Conservation (phyloP, 345 rosid genomes). For the Anastatica hierochuntica region DNA sequence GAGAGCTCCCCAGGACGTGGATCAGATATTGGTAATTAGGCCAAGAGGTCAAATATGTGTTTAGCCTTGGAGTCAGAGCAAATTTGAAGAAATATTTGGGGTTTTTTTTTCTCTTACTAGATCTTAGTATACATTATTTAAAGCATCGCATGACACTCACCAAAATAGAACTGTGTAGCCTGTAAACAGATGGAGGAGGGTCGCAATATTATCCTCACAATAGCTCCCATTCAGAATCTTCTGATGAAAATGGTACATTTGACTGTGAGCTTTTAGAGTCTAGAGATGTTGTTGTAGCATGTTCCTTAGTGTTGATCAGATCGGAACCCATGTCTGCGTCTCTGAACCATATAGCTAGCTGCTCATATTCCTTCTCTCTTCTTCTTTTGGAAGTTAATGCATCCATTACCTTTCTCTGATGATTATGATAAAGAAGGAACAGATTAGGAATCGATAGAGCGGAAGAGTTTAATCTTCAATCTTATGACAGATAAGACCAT, state of each 20-base stretch:
- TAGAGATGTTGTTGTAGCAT: neutral
- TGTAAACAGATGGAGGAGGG: no score
- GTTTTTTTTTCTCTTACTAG: neutral
- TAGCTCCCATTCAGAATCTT: slow-evolving; percentile 67
- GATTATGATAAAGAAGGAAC: slow-evolving; percentile 1
- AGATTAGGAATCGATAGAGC: neutral
- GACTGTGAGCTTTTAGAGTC: slow-evolving; percentile 15
- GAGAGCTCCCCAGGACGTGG: slow-evolving; percentile 28
- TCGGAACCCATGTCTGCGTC: slow-evolving; percentile 38
- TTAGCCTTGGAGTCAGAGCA: slow-evolving; percentile 15
- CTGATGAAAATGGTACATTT: slow-evolving; percentile 16
- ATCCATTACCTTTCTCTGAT: slow-evolving; percentile 56
- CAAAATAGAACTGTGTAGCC: no score
- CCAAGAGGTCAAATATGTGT: neutral
- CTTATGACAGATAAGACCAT: no score
- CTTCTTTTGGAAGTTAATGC: slow-evolving; percentile 49
- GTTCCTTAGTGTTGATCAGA: slow-evolving; percentile 16
- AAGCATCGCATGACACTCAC: neutral
- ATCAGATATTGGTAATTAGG: slow-evolving; percentile 24
- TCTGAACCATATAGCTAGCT: slow-evolving; percentile 65
- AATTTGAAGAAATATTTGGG: slow-evolving; percentile 3
- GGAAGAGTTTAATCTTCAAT: neutral
- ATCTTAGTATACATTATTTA: slow-evolving; percentile 3
- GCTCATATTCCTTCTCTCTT: slow-evolving; percentile 65
- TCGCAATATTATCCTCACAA: slow-evolving; percentile 21